A percentile compares a stretch with the other conserved stretches of the same genome.
Evolutionary conservation across 2,329 filamentous ascomycete species (phyloP).

Genomic region (Dactylonectria estremocensis): DNA sequence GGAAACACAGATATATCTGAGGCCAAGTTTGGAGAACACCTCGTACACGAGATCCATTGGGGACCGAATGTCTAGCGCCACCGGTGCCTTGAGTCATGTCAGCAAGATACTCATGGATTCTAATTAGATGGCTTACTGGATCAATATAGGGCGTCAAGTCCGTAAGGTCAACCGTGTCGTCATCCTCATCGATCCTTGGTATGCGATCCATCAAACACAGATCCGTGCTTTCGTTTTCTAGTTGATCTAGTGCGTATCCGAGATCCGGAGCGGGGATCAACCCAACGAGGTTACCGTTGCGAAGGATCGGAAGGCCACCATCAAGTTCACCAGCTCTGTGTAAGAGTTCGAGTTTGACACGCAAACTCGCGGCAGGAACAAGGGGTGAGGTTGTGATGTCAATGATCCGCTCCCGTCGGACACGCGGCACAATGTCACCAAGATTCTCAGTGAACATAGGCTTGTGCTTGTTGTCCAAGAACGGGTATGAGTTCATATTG

Average conservation of each 20-base stretch:
- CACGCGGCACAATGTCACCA: constrained; percentile 85
- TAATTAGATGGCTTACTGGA: constrained; percentile 68
- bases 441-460: constrained; percentile 92
- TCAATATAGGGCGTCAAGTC: constrained; percentile 96
- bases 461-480: constrained; percentile 96
- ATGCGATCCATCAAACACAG: constrained; percentile 87
- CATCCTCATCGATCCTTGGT: constrained; percentile 74
- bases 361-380: constrained; percentile 82
- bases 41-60: constrained; percentile 98
- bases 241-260: constrained; percentile 90
- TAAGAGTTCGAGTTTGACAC: constrained; percentile 84
- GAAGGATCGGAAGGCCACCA: constrained; percentile 89
- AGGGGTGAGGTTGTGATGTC: constrained; percentile 89
- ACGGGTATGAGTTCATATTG: constrained; percentile 97
- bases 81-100: constrained; percentile 74
- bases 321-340: constrained; percentile 92
- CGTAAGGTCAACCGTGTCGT: constrained; percentile 77
- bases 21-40: constrained; percentile 92
- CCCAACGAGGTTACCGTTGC: constrained; percentile 85
- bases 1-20: constrained; percentile 93
- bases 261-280: constrained; percentile 95
- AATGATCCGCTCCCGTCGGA: constrained; percentile 84
- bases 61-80: constrained; percentile 88
- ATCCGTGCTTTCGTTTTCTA: constrained; percentile 80
- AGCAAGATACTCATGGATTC: constrained; percentile 15